Base-by-base conservation (phyloP, 2,329 filamentous ascomycete species). In the Colletotrichum sansevieriae region DNA sequence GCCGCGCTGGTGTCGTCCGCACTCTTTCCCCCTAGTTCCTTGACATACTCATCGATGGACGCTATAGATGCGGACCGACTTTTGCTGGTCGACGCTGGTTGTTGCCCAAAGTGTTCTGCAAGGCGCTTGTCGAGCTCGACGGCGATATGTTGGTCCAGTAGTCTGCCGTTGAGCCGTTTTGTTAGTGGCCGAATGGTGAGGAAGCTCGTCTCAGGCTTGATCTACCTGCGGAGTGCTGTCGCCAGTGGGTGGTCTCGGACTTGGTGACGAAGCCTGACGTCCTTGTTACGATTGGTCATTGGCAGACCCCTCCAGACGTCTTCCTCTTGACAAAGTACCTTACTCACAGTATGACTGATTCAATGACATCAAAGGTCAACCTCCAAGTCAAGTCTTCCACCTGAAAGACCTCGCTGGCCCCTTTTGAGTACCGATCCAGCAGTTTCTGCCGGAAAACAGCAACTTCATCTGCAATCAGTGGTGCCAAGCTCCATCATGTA, bases 361-460 rank as follows among this genome's bases (percentile, higher is more conserved):
- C 73, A 51, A 82, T 83, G 33, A 83, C 74, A 59, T 83, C 81
- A 12, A 82, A 78, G 0, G 81, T 79, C 12, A 83, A 70, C 55
- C 78, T 78, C 9, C 75, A 77, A 1, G 80, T 77, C n/a, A 74
- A 75, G 11, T 77, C 71, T 63, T 82, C 76, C 11, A 83, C 70
- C 22, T 51, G 43, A 9, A 67, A 67, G 15, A 72, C 63, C 39
- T 78, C 49, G 12, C 51, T 63, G n/a, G 20, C 13, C 0, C 57
- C 57, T 3, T n/a, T n/a, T 11, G 39, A 29, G 37, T 47, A 61
- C n/a, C 41, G 47, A 15, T 47, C 57, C 3, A 61, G 15, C 11
- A 66, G 18, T 5, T 51, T 55, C 43, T 56, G 37, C 7, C 58
- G 56, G 29, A 83, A 83, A 3, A 79, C 75, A 8, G 74, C 74